Percentiles rank a stretch among this genome's conserved stretches.
phyloP scores from a whole-genome alignment of 2,329 filamentous ascomycete genomes.

The Pseudocercospora crystallina region DNA sequence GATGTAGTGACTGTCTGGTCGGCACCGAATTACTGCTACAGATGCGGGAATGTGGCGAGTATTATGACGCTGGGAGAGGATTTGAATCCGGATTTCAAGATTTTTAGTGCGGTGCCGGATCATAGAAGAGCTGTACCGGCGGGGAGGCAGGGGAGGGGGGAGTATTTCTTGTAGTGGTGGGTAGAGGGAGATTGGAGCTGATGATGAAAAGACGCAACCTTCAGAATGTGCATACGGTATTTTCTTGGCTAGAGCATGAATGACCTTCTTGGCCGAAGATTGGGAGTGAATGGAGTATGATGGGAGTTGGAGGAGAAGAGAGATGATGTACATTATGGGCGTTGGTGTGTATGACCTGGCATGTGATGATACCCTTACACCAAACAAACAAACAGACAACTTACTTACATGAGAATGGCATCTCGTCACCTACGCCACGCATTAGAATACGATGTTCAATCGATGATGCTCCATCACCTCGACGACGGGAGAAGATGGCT shows the following conservation, averaged over 20 bases:
- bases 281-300: not conserved
- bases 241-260: not conserved
- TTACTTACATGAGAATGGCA: too few relatives aligned
- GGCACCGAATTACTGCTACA: conserved; percentile 94
- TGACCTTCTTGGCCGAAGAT: not conserved
- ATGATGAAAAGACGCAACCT: too few relatives aligned
- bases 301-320: too few relatives aligned
- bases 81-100: conserved; percentile 86
- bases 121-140: conserved; percentile 77
- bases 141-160: conserved; percentile 51
- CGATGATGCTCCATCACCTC: too few relatives aligned
- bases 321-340: conserved; percentile 8
- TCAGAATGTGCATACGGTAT: conserved; percentile 3
- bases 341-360: conserved; percentile 8
- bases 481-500: too few relatives aligned
- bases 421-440: too few relatives aligned
- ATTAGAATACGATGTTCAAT: too few relatives aligned
- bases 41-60: conserved; percentile 82
- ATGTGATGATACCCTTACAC: conserved; percentile 8
- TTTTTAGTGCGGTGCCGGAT: conserved; percentile 86
- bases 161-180: conserved; percentile 50
- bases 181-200: conserved; percentile 1
- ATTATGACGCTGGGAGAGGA: conserved; percentile 90
- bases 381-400: too few relatives aligned
- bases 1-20: conserved; percentile 89